Conservation (phyloP, 257 asterid species). For the Solanum medicagineum region DNA sequence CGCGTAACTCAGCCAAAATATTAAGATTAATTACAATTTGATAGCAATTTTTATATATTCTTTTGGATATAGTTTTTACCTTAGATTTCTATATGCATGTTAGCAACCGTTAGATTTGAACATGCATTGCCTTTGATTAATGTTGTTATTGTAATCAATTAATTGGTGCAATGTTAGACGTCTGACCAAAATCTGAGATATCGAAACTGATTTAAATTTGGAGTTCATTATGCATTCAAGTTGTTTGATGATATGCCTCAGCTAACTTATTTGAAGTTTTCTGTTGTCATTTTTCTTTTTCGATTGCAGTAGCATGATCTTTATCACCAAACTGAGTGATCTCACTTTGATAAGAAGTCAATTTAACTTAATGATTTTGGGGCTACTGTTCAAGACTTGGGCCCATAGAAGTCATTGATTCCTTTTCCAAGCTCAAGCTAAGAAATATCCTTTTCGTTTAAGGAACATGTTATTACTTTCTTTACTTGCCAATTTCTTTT, state of each 20-base stretch:
- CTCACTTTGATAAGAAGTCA: not conserved
- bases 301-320: not conserved
- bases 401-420: conserved; percentile 48
- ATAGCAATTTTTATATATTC: not conserved
- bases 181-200: too few relatives aligned
- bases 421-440: conserved; percentile 33
- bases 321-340: not conserved
- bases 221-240: too few relatives aligned
- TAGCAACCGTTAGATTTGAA: not conserved
- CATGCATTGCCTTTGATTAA: not conserved
- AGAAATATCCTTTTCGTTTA: conserved; percentile 83
- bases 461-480: not conserved
- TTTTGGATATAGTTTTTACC: not conserved
- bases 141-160: too few relatives aligned
- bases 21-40: not conserved
- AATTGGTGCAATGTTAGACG: too few relatives aligned
- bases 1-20: too few relatives aligned
- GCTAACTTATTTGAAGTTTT: not conserved
- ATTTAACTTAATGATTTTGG: not conserved
- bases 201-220: too few relatives aligned
- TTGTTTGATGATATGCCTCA: not conserved
- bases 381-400: not conserved
- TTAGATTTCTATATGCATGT: not conserved
- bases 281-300: not conserved
- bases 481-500: not conserved